Evolutionary conservation across 2,329 filamentous ascomycete genomes (phyloP), one percentile per base, ranked within the genome.

Genomic region (Fusarium neocosmosporiellum): DNA sequence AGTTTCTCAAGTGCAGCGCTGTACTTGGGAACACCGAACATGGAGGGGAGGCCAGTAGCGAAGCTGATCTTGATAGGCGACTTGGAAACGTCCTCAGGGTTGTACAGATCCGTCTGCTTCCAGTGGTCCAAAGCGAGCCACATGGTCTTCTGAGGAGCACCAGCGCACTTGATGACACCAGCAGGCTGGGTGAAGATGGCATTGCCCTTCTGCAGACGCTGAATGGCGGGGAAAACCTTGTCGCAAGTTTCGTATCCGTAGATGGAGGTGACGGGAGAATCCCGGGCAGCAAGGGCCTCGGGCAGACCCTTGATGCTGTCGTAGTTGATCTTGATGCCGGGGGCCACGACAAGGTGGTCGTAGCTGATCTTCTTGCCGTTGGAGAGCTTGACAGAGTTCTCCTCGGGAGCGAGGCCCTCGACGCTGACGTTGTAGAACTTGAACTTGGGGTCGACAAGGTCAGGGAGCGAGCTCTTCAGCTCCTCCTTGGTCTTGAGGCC

Each of bases 11-110:
- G 84, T 59, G 81, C 83, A 31, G 84, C 84, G 76, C 83, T 87
- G 78, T 90, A 90, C 80, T 90, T 90, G 66, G 88, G 86, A 39
- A 90, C 88, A 50, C 86, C 89, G 63, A 90, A 90, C 88, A 90
- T 90, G 61, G 79, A 80, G 0, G 87, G 86, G 4, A 88, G 81
- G 0, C 84, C 88, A 0, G 88, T 90, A 7, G 88, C 88, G 67
- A 89, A 90, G 71, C 78, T 84, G 67, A 90, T 87, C 24, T 86
- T 82, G 74, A 90, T 85, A 3, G 83, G 75, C 0, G 87, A 88
- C 7, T 58, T 54, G 1, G 82, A 74, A 1, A 81, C 75, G 59
- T 83, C 81, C 62, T 70, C 67, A 1, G 84, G 75, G 62, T 85
- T 77, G 79, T 90, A 90, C 5, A 88, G 77, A 2, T 88, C 88